These are phyloP conservation scores for Xerophyta viscosa DNA, from an alignment of 106 monocot genomes.

Conservation along the genomic window DNA sequence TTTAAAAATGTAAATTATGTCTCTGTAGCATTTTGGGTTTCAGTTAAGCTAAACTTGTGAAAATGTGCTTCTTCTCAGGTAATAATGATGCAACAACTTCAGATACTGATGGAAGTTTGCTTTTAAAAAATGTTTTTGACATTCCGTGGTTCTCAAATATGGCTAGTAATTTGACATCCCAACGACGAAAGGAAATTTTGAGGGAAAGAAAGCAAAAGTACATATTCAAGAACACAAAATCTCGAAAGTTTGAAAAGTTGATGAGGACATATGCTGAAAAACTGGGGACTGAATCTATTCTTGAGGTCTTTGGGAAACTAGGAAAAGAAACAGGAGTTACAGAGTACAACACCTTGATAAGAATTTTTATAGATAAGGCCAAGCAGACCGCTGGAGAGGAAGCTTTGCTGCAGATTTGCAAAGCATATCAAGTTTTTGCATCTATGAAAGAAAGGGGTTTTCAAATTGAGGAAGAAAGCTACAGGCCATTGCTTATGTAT, in stretches of 20 bases:
- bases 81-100: not conserved
- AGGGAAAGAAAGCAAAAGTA: constrained; percentile 62
- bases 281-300: constrained; percentile 53
- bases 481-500: constrained; percentile 57
- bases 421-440: constrained; percentile 40
- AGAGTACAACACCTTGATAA: constrained; percentile 71
- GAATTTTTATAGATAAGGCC: constrained; percentile 51
- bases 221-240: constrained; percentile 44
- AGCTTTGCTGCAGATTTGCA: constrained; percentile 25
- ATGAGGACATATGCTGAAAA: constrained; percentile 53
- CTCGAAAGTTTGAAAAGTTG: constrained; percentile 45
- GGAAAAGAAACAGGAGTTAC: constrained; percentile 67
- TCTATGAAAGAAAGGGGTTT: constrained; percentile 80
- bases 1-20: too few species aligned
- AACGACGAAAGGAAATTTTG: constrained; percentile 36
- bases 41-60: too few species aligned
- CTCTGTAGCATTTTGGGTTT: too few species aligned
- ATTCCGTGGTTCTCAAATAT: constrained; percentile 18
- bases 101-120: not conserved
- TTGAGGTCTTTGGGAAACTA: constrained; percentile 61
- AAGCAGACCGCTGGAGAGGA: constrained; percentile 28
- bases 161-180: constrained; percentile 5
- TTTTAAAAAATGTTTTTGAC: constrained; percentile 17
- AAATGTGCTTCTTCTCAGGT: constrained; percentile 21
- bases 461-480: constrained; percentile 63